These are phyloP conservation scores for Paratrypanosoma confusum DNA, from an alignment of 208 protist species.

Conservation along the genomic window DNA sequence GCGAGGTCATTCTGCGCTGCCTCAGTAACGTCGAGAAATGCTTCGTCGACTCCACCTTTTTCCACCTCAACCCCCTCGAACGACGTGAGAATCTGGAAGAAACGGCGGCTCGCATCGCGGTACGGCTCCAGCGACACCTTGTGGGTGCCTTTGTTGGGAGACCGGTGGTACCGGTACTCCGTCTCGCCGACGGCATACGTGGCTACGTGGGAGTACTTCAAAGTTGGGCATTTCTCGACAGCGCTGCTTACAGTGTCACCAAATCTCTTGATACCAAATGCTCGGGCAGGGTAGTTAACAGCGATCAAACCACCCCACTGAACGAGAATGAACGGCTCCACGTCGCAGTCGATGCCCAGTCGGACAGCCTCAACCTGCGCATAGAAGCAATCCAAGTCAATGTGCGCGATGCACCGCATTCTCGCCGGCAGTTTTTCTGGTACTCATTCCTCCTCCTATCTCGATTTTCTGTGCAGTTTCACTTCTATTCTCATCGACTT, in stretches of 20 bases:
- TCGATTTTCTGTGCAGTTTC: too few relatives aligned
- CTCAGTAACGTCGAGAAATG: slow-evolving; percentile 75
- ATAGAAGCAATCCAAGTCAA: slow-evolving; percentile 92
- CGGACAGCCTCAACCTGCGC: slow-evolving; percentile 81
- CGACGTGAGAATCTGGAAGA: slow-evolving; percentile 49
- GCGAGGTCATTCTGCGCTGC: slow-evolving; percentile 37
- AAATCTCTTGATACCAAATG: slow-evolving; percentile 52
- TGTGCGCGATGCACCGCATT: slow-evolving; percentile 69
- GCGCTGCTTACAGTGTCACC: slow-evolving; percentile 27
- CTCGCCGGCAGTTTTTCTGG: too few relatives aligned
- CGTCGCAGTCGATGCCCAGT: slow-evolving; percentile 62
- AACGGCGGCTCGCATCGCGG: slow-evolving; percentile 52
- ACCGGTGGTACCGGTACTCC: slow-evolving; percentile 41
- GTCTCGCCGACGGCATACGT: slow-evolving; percentile 51
- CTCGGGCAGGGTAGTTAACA: slow-evolving; percentile 81
- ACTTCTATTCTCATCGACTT: too few relatives aligned
- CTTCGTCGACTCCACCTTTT: slow-evolving; percentile 80
- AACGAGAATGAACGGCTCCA: slow-evolving; percentile 40
- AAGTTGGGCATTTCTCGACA: not conserved
- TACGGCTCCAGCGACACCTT: slow-evolving; percentile 82
- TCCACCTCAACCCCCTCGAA: slow-evolving; percentile 45
- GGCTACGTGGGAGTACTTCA: slow-evolving; percentile 17
- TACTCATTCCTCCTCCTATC: too few relatives aligned
- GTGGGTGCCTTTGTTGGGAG: slow-evolving; percentile 32
- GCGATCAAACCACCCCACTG: slow-evolving; percentile 80